phyloP scores from a whole-genome alignment of 148 eudicot species.

The Rhododendron simsii region DNA sequence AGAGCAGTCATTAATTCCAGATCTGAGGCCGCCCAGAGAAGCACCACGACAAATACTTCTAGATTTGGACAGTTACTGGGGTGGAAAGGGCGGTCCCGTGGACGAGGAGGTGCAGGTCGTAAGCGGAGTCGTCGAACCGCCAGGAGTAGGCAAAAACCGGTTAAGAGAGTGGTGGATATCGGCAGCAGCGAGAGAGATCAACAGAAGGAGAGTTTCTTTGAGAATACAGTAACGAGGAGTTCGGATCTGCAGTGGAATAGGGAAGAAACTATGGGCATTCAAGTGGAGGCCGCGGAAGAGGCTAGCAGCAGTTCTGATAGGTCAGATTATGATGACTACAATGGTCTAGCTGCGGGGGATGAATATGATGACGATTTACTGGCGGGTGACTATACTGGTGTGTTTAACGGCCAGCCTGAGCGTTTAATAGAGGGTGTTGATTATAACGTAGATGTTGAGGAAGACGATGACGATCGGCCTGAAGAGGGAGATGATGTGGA shows the following conservation, averaged over 20 bases:
- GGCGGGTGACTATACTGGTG: constrained; percentile 19
- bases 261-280: constrained; percentile 13
- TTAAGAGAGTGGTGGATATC: constrained; percentile 8
- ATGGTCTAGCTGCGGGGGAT: constrained; percentile 18
- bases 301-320: constrained; percentile 36
- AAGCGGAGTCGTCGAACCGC: constrained; percentile 29
- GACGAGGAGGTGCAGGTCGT: constrained; percentile 37
- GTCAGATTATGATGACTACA: constrained; percentile 27
- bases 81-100: constrained; percentile 41
- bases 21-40: constrained; percentile 12
- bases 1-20: constrained; percentile 13
- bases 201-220: not conserved
- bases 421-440: constrained; percentile 10
- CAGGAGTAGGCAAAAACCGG: constrained; percentile 27
- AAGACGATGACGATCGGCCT: constrained; percentile 18
- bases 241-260: constrained; percentile 17
- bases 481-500: constrained; percentile 21
- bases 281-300: constrained; percentile 16
- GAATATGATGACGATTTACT: constrained; percentile 24
- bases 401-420: constrained; percentile 6
- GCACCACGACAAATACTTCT: constrained; percentile 8
- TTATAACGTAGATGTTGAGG: constrained; percentile 22
- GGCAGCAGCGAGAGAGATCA: constrained; percentile 5
- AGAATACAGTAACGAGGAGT: constrained; percentile 6
- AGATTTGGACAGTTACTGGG: constrained; percentile 22